These are phyloP conservation scores for Penicillium oxalicum DNA, from an alignment of 2,329 filamentous ascomycete genomes.

Conservation along the genomic window DNA sequence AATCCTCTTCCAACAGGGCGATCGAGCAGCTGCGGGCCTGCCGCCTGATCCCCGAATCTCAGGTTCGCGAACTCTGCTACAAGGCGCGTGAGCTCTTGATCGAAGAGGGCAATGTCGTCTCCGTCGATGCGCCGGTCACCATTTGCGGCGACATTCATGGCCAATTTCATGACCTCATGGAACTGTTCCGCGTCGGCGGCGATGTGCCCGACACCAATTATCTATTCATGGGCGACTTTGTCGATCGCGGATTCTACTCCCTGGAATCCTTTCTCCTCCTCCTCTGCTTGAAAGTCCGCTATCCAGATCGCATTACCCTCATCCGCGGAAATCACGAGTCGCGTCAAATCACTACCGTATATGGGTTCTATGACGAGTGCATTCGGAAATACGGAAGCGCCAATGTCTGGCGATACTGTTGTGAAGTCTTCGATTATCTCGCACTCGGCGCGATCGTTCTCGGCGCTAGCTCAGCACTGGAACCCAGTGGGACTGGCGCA, in stretches of 20 bases:
- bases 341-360: constrained; percentile 92
- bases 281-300: constrained; percentile 92
- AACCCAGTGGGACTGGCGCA: constrained; percentile 51
- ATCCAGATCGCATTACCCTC: constrained; percentile 92
- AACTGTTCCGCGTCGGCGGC: constrained; percentile 87
- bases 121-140: constrained; percentile 89
- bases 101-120: constrained; percentile 95
- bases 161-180: constrained; percentile 96
- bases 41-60: constrained; percentile 87
- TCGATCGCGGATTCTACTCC: constrained; percentile 96
- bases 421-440: constrained; percentile 96
- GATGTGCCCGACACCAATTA: constrained; percentile 95
- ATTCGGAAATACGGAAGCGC: constrained; percentile 92
- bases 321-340: constrained; percentile 96
- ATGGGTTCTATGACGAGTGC: constrained; percentile 97
- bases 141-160: constrained; percentile 97
- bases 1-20: constrained; percentile 52
- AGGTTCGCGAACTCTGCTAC: constrained; percentile 95
- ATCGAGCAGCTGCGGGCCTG: constrained; percentile 94
- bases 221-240: constrained; percentile 97
- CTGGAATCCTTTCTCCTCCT: constrained; percentile 94
- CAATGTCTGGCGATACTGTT: constrained; percentile 96
- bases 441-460: constrained; percentile 83
- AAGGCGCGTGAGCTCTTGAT: constrained; percentile 94
- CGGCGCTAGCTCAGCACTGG: constrained; percentile 65